Percentiles rank a stretch among this genome's conserved stretches.
Conservation (phyloP, 2,329 filamentous ascomycete genomes). For the Neofusicoccum sp. region DNA sequence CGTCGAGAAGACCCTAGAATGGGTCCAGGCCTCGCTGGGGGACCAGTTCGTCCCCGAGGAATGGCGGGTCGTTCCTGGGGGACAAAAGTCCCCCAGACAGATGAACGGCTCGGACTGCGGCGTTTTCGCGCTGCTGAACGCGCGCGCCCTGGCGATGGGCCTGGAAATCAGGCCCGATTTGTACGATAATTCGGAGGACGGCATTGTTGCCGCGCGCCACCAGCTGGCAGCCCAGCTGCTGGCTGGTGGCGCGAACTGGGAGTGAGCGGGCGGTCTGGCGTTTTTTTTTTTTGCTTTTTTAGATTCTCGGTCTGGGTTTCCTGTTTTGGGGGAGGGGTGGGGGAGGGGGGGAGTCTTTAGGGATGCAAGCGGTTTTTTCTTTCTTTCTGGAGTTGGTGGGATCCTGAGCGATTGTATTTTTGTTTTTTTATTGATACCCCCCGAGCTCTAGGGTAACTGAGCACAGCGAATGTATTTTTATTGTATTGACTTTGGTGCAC, state of each 20-base stretch:
- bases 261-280: too few relatives aligned
- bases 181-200: slow-evolving; percentile 33
- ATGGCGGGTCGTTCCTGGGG: slow-evolving; percentile 58
- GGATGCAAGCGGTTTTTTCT: background rate
- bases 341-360: too few relatives aligned
- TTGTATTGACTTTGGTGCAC: background rate
- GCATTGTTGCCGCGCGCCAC: slow-evolving; percentile 60
- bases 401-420: background rate
- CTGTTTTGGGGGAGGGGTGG: background rate
- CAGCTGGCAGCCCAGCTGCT: slow-evolving; percentile 56
- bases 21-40: slow-evolving; percentile 56
- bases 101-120: slow-evolving; percentile 72
- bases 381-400: background rate
- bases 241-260: slow-evolving; percentile 2
- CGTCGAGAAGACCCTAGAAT: slow-evolving; percentile 18
- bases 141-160: slow-evolving; percentile 55
- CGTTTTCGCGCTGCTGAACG: slow-evolving; percentile 74
- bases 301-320: too few relatives aligned
- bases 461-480: background rate
- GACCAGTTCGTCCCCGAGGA: slow-evolving; percentile 55
- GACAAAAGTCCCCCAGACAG: slow-evolving; percentile 54
- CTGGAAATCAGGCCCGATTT: slow-evolving; percentile 45
- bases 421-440: slow-evolving; percentile 8
- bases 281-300: too few relatives aligned
- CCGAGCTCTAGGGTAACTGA: slow-evolving; percentile 15